Evolutionary conservation across 1,284 basidiomycete genomes (phyloP).

Genomic region (Amylostereum chailletii): DNA sequence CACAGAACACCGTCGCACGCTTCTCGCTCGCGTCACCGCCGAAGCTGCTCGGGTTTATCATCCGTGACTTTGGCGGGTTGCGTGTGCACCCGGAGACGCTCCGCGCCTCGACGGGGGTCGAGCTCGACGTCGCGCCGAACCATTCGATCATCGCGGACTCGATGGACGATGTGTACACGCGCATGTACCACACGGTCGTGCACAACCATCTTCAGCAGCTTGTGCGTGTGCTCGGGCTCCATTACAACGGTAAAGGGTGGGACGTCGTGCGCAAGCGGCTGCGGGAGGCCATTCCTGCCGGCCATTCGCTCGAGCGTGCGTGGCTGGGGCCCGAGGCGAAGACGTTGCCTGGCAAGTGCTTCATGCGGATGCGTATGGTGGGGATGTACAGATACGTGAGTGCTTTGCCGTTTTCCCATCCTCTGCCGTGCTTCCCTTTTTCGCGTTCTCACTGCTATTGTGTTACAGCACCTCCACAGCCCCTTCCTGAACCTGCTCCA

Average conservation of each 20-base stretch:
- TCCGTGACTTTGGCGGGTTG: conserved; percentile 47
- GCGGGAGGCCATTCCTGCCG: conserved; percentile 28
- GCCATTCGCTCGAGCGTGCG: conserved; percentile 21
- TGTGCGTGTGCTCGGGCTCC: conserved; percentile 39
- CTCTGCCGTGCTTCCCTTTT: not conserved
- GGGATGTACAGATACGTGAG: conserved; percentile 33
- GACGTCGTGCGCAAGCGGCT: conserved; percentile 33
- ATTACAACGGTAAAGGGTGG: conserved; percentile 43
- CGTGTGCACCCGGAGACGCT: conserved; percentile 39
- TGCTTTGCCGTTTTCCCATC: not conserved
- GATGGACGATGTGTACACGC: conserved; percentile 41
- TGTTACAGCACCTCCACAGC: conserved; percentile 30
- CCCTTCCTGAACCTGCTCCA: conserved; percentile 44
- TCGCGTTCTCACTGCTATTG: conserved; percentile 12
- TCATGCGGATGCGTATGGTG: conserved; percentile 44
- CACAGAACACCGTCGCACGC: conserved; percentile 44
- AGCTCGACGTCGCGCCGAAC: conserved; percentile 34
- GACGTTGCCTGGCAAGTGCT: conserved; percentile 42
- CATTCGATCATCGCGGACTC: conserved; percentile 40
- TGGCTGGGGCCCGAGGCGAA: conserved; percentile 39
- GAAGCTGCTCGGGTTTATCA: conserved; percentile 38
- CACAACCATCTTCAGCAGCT: conserved; percentile 48
- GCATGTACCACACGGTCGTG: conserved; percentile 45
- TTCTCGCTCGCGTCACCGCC: conserved; percentile 25
- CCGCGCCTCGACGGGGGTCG: conserved; percentile 34